Conservation (phyloP, 495 filamentous ascomycete species). For the Aspergillus sclerotiicarbonarius region DNA sequence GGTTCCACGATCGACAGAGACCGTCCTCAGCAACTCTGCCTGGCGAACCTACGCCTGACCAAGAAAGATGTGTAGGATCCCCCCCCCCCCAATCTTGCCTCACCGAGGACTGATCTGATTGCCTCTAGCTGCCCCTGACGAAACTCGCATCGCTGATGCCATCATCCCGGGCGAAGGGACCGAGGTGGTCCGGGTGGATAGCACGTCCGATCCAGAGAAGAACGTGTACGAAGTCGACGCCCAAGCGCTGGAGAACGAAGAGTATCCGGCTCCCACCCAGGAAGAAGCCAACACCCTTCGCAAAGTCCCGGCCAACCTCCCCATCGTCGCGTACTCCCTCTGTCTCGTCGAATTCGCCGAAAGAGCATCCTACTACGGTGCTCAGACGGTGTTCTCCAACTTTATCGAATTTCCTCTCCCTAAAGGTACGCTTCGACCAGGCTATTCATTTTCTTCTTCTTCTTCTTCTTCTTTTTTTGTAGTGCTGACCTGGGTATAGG, state of each 20-base stretch:
- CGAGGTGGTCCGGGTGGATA: background rate
- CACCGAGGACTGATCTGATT: no score
- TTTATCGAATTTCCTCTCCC: constrained; percentile 56
- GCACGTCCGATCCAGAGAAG: constrained; percentile 9
- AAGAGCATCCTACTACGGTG: constrained; percentile 57
- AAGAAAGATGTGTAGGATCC: background rate
- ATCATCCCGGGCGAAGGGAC: background rate
- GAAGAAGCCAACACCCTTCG: constrained; percentile 56
- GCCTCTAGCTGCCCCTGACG: background rate
- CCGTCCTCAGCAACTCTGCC: background rate
- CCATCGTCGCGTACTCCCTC: constrained; percentile 47
- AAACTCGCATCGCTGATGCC: background rate
- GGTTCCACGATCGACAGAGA: background rate
- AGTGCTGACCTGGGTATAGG: constrained; percentile 21
- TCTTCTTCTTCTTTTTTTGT: no score
- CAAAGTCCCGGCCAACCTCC: constrained; percentile 53
- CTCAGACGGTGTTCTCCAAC: constrained; percentile 57
- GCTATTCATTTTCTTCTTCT: no score
- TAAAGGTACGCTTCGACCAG: constrained; percentile 20
- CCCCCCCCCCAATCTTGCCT: background rate
- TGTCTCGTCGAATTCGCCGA: constrained; percentile 61
- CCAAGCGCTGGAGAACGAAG: constrained; percentile 21
- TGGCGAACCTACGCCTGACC: background rate
- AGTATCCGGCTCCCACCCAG: constrained; percentile 53
- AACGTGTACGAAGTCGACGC: constrained; percentile 2